phyloP scores from a whole-genome alignment of 2,329 filamentous ascomycete genomes.

The Neopestalotiopsis sp. region DNA sequence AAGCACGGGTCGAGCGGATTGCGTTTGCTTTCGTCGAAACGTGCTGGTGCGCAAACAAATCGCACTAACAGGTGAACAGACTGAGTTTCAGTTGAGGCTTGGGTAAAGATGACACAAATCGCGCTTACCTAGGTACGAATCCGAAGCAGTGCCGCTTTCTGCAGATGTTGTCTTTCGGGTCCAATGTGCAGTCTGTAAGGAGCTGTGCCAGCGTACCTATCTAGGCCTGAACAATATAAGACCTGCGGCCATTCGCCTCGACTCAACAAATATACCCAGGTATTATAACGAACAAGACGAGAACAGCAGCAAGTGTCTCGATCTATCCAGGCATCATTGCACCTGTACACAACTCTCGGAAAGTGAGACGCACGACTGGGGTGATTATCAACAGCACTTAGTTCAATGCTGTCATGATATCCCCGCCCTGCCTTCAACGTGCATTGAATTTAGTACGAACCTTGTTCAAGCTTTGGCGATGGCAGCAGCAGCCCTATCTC shows the following conservation, averaged over 20 bases:
- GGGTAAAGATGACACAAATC: not conserved
- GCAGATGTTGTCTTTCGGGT: not conserved
- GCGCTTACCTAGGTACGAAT: not conserved
- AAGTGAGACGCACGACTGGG: not conserved
- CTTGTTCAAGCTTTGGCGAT: constrained; percentile 1
- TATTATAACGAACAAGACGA: too few relatives aligned
- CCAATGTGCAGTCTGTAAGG: too few relatives aligned
- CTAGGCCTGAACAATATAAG: too few relatives aligned
- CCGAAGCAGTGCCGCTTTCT: not conserved
- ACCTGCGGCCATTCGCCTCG: too few relatives aligned
- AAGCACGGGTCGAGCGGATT: constrained; percentile 4
- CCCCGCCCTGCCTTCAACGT: not conserved
- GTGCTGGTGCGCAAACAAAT: not conserved
- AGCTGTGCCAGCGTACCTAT: too few relatives aligned
- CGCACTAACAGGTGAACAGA: constrained; percentile 3
- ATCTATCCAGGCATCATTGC: too few relatives aligned
- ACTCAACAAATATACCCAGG: too few relatives aligned
- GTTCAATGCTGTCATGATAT: not conserved
- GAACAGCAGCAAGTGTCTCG: too few relatives aligned
- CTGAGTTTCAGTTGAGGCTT: constrained; percentile 11
- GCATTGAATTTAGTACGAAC: not conserved
- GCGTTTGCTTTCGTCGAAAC: not conserved
- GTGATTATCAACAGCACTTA: not conserved
- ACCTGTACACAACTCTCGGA: not conserved
- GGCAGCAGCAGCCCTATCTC: not conserved